A percentile compares a stretch with the other conserved stretches of the same genome.
Evolutionary conservation across 805 yeast genomes (phyloP).

Genomic region (Candida ortonii): DNA sequence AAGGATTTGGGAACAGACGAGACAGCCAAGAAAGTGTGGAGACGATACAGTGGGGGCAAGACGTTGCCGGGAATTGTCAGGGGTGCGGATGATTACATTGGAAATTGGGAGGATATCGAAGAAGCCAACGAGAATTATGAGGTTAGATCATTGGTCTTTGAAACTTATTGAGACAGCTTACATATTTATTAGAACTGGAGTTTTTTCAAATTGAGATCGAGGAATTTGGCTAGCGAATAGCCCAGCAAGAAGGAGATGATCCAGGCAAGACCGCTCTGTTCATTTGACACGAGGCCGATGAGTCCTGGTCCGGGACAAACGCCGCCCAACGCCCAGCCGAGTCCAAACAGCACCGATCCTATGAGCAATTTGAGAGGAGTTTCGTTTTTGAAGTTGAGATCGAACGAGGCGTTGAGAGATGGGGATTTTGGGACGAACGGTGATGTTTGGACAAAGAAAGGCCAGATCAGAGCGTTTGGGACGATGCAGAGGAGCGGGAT

Average conservation of each 20-base stretch:
- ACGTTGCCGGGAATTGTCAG: constrained; percentile 82
- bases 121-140: constrained; percentile 81
- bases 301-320: constrained; percentile 55
- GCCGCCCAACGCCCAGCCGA: constrained; percentile 54
- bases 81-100: constrained; percentile 76
- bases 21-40: constrained; percentile 82
- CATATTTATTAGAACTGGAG: neutral
- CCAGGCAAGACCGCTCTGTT: constrained; percentile 29
- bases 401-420: constrained; percentile 21
- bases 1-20: constrained; percentile 87
- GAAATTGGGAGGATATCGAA: constrained; percentile 81
- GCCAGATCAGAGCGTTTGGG: constrained; percentile 44
- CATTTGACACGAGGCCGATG: constrained; percentile 28
- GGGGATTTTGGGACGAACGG: constrained; percentile 17
- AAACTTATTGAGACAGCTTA: constrained; percentile 44
- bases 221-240: too few relatives aligned
- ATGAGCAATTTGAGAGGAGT: constrained; percentile 33
- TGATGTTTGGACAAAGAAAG: constrained; percentile 18
- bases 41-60: constrained; percentile 66
- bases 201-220: constrained; percentile 34
- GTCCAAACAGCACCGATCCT: constrained; percentile 46
- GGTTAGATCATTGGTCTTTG: constrained; percentile 61
- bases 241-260: constrained; percentile 27
- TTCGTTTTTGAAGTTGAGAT: constrained; percentile 25
- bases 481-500: constrained; percentile 42